Base-by-base conservation (phyloP, 371 early-diverging fungal genomes). In the Globomyces sp. region DNA sequence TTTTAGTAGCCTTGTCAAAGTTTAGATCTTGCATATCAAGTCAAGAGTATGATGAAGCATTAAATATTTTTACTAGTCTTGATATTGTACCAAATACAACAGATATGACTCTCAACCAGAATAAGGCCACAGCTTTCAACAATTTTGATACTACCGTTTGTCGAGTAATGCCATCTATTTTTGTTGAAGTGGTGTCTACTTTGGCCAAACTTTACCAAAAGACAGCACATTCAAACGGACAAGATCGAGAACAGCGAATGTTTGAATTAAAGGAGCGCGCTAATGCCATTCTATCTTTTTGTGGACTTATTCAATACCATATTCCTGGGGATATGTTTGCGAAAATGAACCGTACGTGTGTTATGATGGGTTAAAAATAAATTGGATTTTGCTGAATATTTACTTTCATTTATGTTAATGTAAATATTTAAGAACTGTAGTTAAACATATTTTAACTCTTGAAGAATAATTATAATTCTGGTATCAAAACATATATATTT, bases 251-350 rank as follows among this genome's bases (percentile, higher is more conserved):
- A 37, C n/a, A 60, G 65, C 66, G 67, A 57, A 36, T 66, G 50
- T 42, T 45, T 34, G 76, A 78, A 57, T 60, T 76, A 45, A 57
- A 68, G 63, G 68, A 60, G 3, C 36, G 77, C 48, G 85, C 87
- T 6, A 84, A 87, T 48, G 82, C 86, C 3, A 57, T 95, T 10
- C 83, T 90, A 70, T 81, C 87, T 50, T 93, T 92, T 83, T 86
- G 90, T 0, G 93, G 93, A 6, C 81, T 86, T 66, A 83, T 93
- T 63, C 90, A 90, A 74, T 90, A 90, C 76, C 79, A 89, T 36
- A 89, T 94, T 74, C 90, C 93, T 3, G 81, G 83, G 1, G 94
- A 93, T 60, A 87, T 87, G 0, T 86, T 89, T 60, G 85, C 87
- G 6, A 82, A 82, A 65, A 77, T 95, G 53, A 93, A 89, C 73